These are phyloP conservation scores for Chlamydomonas eustigma DNA, from an alignment of 139 green algal genomes.

Conservation along the genomic window DNA sequence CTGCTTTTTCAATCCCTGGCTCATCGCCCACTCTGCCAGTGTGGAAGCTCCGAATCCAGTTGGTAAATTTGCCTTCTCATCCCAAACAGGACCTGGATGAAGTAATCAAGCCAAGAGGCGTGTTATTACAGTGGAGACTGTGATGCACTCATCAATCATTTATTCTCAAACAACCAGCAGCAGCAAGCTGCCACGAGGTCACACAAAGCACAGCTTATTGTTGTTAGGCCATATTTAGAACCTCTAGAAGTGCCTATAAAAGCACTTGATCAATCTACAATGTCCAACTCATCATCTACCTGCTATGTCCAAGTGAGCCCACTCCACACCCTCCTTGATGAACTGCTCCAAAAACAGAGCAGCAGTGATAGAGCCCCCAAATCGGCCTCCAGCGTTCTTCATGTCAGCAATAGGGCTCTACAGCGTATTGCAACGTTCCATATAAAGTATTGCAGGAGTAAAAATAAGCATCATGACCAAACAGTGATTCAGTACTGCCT, in stretches of 20 bases:
- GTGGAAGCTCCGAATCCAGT: conserved; percentile 87
- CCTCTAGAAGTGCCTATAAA: too few species aligned
- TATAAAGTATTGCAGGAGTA: background rate
- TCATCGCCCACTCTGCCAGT: conserved; percentile 77
- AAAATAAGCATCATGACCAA: background rate
- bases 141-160: too few species aligned
- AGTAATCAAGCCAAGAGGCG: too few species aligned
- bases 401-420: conserved; percentile 43
- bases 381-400: conserved; percentile 65
- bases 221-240: too few species aligned
- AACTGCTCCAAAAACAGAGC: conserved; percentile 75
- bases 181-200: too few species aligned
- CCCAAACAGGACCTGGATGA: conserved; percentile 58
- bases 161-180: too few species aligned
- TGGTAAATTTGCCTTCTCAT: conserved; percentile 70
- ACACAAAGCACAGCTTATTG: too few species aligned
- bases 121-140: too few species aligned
- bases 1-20: conserved; percentile 11
- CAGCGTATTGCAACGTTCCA: background rate
- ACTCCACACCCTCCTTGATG: conserved; percentile 72
- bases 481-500: too few species aligned
- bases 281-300: too few species aligned
- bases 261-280: too few species aligned
- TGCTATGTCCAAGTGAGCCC: conserved; percentile 94
- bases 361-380: conserved; percentile 86